A percentile compares a stretch with the other conserved stretches of the same genome.
Evolutionary conservation across 192 early-diverging fungal genomes (phyloP).

Genomic region (Coemansia sp.): DNA sequence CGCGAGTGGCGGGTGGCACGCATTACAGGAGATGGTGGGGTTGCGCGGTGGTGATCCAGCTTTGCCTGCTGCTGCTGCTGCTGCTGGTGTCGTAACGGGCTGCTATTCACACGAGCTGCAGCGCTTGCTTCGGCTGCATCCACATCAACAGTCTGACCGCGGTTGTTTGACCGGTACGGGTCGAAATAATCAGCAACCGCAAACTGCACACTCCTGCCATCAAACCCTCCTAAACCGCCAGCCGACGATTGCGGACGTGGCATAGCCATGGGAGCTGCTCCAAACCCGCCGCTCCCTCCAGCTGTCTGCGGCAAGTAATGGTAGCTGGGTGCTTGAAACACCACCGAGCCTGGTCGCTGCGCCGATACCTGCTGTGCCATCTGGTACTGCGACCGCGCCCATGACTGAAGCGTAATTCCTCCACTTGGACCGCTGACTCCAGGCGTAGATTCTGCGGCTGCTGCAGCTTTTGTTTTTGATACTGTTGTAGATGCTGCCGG

Average conservation of each 20-base stretch:
- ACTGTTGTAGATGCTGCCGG: not conserved
- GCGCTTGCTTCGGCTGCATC: constrained; percentile 12
- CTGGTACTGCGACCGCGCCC: constrained; percentile 48
- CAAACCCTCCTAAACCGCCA: not conserved
- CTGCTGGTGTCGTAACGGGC: not conserved
- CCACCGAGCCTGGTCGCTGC: constrained; percentile 13
- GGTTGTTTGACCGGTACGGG: constrained; percentile 36
- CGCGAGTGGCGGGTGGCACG: constrained; percentile 47
- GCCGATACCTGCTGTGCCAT: constrained; percentile 10
- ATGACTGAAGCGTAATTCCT: constrained; percentile 47
- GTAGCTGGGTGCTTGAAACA: constrained; percentile 41
- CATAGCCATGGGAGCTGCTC: not conserved
- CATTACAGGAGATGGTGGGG: constrained; percentile 51
- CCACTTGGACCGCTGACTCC: not conserved
- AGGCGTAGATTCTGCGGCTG: constrained; percentile 1
- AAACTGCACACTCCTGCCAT: constrained; percentile 12
- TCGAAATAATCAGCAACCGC: constrained; percentile 52
- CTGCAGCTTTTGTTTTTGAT: constrained; percentile 8
- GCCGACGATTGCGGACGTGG: constrained; percentile 25
- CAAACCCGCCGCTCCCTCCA: not conserved
- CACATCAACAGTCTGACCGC: constrained; percentile 39
- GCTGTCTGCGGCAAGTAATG: constrained; percentile 17
- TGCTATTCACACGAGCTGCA: constrained; percentile 9
- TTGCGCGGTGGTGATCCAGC: constrained; percentile 3
- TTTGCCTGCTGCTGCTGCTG: constrained; percentile 6